Evolutionary conservation across 352 stramenopile genomes (phyloP).

Genomic region (Globisporangium sylvaticum): DNA sequence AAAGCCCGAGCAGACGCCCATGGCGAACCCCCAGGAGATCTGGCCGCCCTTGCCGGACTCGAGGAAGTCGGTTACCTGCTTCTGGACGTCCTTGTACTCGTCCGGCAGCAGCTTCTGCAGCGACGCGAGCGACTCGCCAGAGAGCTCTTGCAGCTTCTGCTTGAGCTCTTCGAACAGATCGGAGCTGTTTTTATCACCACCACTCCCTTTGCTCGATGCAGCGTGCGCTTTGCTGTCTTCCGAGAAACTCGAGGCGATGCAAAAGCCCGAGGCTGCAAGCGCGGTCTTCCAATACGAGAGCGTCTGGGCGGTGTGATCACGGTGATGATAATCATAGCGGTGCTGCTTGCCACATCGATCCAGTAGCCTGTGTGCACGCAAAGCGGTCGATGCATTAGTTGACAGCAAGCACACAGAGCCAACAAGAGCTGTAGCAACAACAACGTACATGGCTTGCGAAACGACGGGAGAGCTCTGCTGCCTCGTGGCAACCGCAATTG

Average conservation of each 20-base stretch:
- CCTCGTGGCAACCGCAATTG: neutral
- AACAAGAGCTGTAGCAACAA: neutral
- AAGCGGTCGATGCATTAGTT: neutral
- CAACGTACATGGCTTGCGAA: slow-evolving; percentile 14
- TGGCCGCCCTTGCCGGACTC: slow-evolving; percentile 66
- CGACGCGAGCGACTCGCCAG: slow-evolving; percentile 29
- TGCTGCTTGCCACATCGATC: slow-evolving; percentile 32
- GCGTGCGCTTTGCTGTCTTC: slow-evolving; percentile 22
- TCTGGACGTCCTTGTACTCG: slow-evolving; percentile 38
- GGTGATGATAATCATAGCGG: slow-evolving; percentile 18
- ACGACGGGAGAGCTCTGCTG: slow-evolving; percentile 1
- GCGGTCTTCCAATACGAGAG: slow-evolving; percentile 31
- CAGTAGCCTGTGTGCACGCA: slow-evolving; percentile 6
- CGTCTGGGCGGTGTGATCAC: slow-evolving; percentile 11
- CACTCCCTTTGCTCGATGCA: slow-evolving; percentile 15
- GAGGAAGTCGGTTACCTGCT: slow-evolving; percentile 58
- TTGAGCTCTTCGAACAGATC: slow-evolving; percentile 56
- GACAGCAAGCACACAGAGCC: neutral
- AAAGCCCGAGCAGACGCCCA: slow-evolving; percentile 89
- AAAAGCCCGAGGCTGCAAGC: slow-evolving; percentile 26
- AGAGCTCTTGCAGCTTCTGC: slow-evolving; percentile 51
- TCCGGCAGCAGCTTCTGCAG: slow-evolving; percentile 39
- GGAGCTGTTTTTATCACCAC: slow-evolving; percentile 16
- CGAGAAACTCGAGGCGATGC: slow-evolving; percentile 16
- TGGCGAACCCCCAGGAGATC: slow-evolving; percentile 86